Base-by-base conservation (phyloP, 371 early-diverging fungal species). In the Mortierella sp. region DNA sequence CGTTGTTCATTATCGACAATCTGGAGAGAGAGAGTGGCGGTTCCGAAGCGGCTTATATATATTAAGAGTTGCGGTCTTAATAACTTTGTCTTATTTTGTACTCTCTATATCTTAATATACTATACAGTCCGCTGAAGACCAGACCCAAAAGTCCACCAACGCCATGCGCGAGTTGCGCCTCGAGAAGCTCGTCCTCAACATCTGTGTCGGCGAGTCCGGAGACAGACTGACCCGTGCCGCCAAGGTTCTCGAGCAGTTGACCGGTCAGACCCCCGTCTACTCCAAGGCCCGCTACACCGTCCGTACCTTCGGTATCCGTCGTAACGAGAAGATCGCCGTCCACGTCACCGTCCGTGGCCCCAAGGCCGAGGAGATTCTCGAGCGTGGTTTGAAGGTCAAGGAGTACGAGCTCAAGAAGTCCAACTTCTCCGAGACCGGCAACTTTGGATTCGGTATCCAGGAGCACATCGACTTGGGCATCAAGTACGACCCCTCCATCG, bases 381-480 rank as follows among this genome's bases (percentile, higher is more conserved):
- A 99, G 92, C 97, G 98, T 86, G 99, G 99, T 76, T 91, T 99
- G 79, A 99, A 98, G 95, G 99, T 99, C 86, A 99, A 99, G 95
- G 99, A 99, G 91, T 99, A 97, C 93, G 99, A 99, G 92, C 93
- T 99, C 66, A 92, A 92, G 87, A 89, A 90, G 71, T 87, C 92
- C 87, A 99, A 99, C 96, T 99, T 99, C 93, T 98, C 98, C 39
- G 93, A 88, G 66, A 99, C 97, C 78, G 99, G 99, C 76, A 99
- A 99, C 95, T 99, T 99, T 87, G 99, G 99, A 84, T 99, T 99
- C 93, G 99, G 99, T 96, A 97, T 99, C 92, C 95, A 98, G 86
- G 99, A 99, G 93, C 99, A 99, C 93, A 99, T 99, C 80, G 99
- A 99, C 91, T 93, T 99, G 87, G 99, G 99, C 85, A 99, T 99